These are phyloP conservation scores for Cutaneotrichosporon sp. DNA, from an alignment of 1,284 basidiomycete species.

Conservation along the genomic window DNA sequence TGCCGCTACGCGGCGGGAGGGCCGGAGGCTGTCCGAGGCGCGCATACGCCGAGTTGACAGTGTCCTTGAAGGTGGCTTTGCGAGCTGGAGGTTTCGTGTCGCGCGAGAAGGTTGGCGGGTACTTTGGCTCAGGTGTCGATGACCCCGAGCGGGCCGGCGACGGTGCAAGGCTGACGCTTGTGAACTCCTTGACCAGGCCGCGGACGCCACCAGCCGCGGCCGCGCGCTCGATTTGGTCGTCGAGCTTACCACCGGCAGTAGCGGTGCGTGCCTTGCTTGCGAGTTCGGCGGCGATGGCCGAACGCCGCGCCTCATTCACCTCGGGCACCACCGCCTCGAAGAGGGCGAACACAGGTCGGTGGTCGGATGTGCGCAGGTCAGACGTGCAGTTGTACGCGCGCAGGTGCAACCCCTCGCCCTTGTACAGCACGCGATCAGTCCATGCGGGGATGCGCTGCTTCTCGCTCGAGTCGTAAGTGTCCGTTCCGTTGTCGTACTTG, in stretches of 20 bases:
- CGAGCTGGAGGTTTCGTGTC: constrained; percentile 15
- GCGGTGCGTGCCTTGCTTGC: constrained; percentile 15
- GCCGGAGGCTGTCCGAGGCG: constrained; percentile 22
- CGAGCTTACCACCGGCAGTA: constrained; percentile 13
- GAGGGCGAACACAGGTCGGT: constrained; percentile 86
- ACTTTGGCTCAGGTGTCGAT: constrained; percentile 8
- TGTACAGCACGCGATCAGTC: constrained; percentile 94
- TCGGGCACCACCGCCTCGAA: constrained; percentile 75
- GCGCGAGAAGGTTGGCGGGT: constrained; percentile 20
- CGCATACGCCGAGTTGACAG: constrained; percentile 18
- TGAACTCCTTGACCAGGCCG: constrained; percentile 30
- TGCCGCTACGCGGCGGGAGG: constrained; percentile 22
- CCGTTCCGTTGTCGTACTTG: constrained; percentile 60
- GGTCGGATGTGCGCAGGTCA: constrained; percentile 85
- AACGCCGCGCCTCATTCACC: constrained; percentile 73
- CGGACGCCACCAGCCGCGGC: constrained; percentile 27
- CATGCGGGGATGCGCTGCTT: constrained; percentile 96
- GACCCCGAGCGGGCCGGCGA: constrained; percentile 14
- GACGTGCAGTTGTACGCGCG: constrained; percentile 59
- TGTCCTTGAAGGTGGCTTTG: not conserved
- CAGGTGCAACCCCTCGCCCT: constrained; percentile 57
- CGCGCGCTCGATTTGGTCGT: constrained; percentile 21
- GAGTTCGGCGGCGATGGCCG: constrained; percentile 32
- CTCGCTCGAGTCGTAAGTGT: constrained; percentile 91
- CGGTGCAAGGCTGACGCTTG: constrained; percentile 13